These are phyloP conservation scores for Candida pseudoglaebosa DNA, from an alignment of 805 yeast genomes.

Conservation along the genomic window DNA sequence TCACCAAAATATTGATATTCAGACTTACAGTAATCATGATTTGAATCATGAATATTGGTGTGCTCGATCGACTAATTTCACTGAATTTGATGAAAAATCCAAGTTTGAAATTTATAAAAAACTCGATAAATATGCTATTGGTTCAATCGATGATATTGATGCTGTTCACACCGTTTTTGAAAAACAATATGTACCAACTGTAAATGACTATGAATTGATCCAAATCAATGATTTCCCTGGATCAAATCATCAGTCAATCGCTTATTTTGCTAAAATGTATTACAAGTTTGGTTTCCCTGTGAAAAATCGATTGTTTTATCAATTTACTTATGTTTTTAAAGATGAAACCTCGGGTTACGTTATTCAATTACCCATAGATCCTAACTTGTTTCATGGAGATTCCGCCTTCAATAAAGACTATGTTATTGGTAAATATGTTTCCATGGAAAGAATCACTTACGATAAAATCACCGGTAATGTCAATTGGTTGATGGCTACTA, in stretches of 20 bases:
- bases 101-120: background rate
- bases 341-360: slow-evolving; percentile 22
- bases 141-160: background rate
- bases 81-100: background rate
- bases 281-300: slow-evolving; percentile 37
- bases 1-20: background rate
- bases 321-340: slow-evolving; percentile 27
- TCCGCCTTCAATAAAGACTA: slow-evolving; percentile 12
- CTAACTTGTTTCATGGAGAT: slow-evolving; percentile 10
- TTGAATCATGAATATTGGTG: slow-evolving; percentile 1
- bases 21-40: background rate
- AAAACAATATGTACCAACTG: slow-evolving; percentile 30
- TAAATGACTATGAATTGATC: slow-evolving; percentile 21
- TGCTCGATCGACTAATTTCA: background rate
- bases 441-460: slow-evolving; percentile 29
- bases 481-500: slow-evolving; percentile 38
- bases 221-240: slow-evolving; percentile 13
- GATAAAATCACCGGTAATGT: slow-evolving; percentile 17
- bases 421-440: slow-evolving; percentile 31
- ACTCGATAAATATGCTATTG: background rate
- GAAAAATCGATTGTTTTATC: slow-evolving; percentile 32
- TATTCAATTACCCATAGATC: slow-evolving; percentile 30
- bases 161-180: slow-evolving; percentile 32
- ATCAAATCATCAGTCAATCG: slow-evolving; percentile 12
- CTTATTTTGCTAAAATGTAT: slow-evolving; percentile 29